These are phyloP conservation scores for Candida lessepsii DNA, from an alignment of 805 yeast species.

Conservation along the genomic window DNA sequence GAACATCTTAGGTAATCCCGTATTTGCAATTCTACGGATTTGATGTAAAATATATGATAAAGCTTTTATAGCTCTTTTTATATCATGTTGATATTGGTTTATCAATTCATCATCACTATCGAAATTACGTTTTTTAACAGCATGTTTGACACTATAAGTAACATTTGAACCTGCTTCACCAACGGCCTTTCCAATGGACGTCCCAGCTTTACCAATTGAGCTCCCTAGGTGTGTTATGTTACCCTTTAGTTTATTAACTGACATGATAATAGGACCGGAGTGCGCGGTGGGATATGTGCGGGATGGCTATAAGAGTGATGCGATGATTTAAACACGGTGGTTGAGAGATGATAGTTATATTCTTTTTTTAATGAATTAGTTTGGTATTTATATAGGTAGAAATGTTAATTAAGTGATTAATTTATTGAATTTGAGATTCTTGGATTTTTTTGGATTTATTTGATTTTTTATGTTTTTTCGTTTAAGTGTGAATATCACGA, in stretches of 20 bases:
- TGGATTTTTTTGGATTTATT: too few species aligned
- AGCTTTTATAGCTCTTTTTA: slow-evolving; percentile 42
- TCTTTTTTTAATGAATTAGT: too few species aligned
- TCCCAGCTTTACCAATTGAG: slow-evolving; percentile 14
- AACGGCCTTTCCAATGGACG: slow-evolving; percentile 12
- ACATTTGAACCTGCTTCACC: slow-evolving; percentile 8
- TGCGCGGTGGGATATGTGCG: slow-evolving; percentile 2
- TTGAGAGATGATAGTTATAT: too few species aligned
- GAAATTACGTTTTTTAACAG: slow-evolving; percentile 10
- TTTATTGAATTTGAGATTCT: too few species aligned
- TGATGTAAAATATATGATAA: slow-evolving; percentile 37
- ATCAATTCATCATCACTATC: slow-evolving; percentile 40
- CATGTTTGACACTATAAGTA: slow-evolving; percentile 13
- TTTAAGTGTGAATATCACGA: too few species aligned
- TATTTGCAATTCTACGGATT: slow-evolving; percentile 21
- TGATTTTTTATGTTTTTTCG: too few species aligned
- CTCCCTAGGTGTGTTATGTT: slow-evolving; percentile 16
- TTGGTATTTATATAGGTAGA: too few species aligned
- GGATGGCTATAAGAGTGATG: neutral
- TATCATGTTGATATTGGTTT: slow-evolving; percentile 44
- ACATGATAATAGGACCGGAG: slow-evolving; percentile 9
- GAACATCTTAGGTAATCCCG: slow-evolving; percentile 31
- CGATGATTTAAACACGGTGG: too few species aligned
- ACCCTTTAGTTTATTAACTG: slow-evolving; percentile 14
- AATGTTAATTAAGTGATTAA: too few species aligned